These are phyloP conservation scores for Pleurotus sapidus DNA, from an alignment of 768 basidiomycete genomes.

Conservation along the genomic window DNA sequence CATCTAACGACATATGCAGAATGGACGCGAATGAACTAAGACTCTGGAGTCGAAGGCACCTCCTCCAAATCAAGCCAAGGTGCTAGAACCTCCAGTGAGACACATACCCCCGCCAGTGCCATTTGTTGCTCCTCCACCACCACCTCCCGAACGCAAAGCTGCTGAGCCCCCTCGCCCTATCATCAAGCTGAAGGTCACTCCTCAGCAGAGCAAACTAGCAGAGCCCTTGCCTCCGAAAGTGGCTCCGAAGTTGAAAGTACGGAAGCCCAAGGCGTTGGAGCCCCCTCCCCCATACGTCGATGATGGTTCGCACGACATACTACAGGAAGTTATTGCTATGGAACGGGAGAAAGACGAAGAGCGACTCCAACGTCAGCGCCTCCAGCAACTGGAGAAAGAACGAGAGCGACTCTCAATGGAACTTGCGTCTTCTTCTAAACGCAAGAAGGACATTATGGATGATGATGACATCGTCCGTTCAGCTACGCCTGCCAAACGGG, in stretches of 20 bases:
- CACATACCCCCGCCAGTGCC: conserved; percentile 11
- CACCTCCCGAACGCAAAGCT: conserved; percentile 26
- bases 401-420: conserved; percentile 42
- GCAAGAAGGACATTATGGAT: conserved; percentile 20
- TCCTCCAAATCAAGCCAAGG: conserved; percentile 14
- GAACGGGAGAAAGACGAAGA: conserved; percentile 61
- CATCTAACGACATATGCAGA: conserved; percentile 39
- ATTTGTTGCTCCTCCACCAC: conserved; percentile 21
- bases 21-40: conserved; percentile 86
- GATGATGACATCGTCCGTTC: conserved; percentile 66
- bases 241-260: conserved; percentile 33
- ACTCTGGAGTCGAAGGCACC: conserved; percentile 68
- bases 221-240: conserved; percentile 28
- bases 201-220: conserved; percentile 29
- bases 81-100: background rate
- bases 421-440: conserved; percentile 22
- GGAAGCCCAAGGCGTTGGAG: conserved; percentile 42
- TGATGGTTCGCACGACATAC: conserved; percentile 78
- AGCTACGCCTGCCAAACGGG: conserved; percentile 62
- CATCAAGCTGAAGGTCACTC: conserved; percentile 67
- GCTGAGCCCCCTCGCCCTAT: conserved; percentile 34
- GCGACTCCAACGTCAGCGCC: conserved; percentile 40
- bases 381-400: conserved; percentile 38
- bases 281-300: conserved; percentile 70
- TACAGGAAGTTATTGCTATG: conserved; percentile 81